Evolutionary conservation across 139 green algal genomes (phyloP).

Genomic region (Pseudopediastrum boryanum): DNA sequence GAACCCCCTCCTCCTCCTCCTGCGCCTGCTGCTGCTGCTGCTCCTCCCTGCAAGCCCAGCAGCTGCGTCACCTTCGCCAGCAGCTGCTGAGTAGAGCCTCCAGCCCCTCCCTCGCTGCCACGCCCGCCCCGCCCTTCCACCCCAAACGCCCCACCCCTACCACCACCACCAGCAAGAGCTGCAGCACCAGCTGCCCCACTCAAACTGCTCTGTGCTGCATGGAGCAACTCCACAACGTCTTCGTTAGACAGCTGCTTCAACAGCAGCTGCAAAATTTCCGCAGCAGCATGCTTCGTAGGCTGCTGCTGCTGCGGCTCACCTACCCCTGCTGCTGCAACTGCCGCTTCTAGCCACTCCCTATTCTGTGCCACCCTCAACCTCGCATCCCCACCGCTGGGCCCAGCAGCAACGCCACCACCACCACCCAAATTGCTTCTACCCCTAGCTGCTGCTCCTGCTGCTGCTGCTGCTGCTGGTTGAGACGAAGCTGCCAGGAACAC

Average conservation of each 20-base stretch:
- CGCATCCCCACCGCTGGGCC: background rate
- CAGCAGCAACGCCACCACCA: background rate
- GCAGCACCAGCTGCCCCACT: slow-evolving; percentile 1
- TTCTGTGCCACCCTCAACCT: background rate
- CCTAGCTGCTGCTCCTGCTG: background rate
- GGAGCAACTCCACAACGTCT: background rate
- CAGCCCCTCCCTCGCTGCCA: background rate
- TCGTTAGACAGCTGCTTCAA: background rate
- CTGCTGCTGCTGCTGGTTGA: no score
- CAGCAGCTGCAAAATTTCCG: background rate
- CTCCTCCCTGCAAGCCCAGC: no score
- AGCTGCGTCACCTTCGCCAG: no score
- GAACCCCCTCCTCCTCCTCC: background rate
- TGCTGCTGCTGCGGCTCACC: slow-evolving; percentile 17
- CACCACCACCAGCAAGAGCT: background rate
- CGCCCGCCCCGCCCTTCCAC: no score
- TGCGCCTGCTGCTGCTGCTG: slow-evolving; percentile 2
- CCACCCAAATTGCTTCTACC: background rate
- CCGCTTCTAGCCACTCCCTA: background rate
- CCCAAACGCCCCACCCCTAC: background rate
- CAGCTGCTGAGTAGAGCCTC: background rate
- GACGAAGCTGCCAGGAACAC: no score
- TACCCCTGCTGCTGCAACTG: no score
- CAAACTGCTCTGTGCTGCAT: background rate
- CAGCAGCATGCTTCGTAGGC: background rate